These are phyloP conservation scores for Saccharomyces hybrid DNA, from an alignment of 1,139 yeast species.

Conservation along the genomic window DNA sequence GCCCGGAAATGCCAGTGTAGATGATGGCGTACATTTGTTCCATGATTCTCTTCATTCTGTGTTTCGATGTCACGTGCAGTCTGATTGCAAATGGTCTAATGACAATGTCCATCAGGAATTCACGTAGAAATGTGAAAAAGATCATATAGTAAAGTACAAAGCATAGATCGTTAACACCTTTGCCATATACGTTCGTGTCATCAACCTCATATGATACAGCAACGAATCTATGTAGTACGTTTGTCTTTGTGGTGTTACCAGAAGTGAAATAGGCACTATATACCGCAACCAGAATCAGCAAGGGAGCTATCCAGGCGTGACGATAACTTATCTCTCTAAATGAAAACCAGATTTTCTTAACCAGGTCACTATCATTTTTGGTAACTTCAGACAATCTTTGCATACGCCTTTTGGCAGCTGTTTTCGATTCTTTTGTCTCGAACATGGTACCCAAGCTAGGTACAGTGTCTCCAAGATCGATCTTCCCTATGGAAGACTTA, in stretches of 20 bases:
- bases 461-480: slow-evolving; percentile 24
- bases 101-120: slow-evolving; percentile 74
- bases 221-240: slow-evolving; percentile 56
- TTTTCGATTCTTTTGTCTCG: slow-evolving; percentile 18
- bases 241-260: slow-evolving; percentile 46
- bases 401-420: slow-evolving; percentile 22
- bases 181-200: slow-evolving; percentile 49
- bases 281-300: slow-evolving; percentile 38
- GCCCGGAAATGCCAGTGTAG: slow-evolving; percentile 71
- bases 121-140: slow-evolving; percentile 80
- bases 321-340: slow-evolving; percentile 56
- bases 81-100: slow-evolving; percentile 59
- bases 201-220: slow-evolving; percentile 51
- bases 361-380: slow-evolving; percentile 18
- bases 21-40: slow-evolving; percentile 81
- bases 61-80: slow-evolving; percentile 47
- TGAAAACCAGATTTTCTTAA: slow-evolving; percentile 45
- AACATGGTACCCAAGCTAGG: slow-evolving; percentile 23
- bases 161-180: slow-evolving; percentile 70
- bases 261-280: slow-evolving; percentile 39
- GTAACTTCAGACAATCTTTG: slow-evolving; percentile 16
- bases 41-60: slow-evolving; percentile 68
- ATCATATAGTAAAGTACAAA: slow-evolving; percentile 74
- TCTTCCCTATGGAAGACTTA: slow-evolving; percentile 25
- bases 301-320: slow-evolving; percentile 72